A percentile compares a stretch with the other conserved stretches of the same genome.
Evolutionary conservation across 2,329 filamentous ascomycete genomes (phyloP).

Genomic region (Samsoniella hepiali): DNA sequence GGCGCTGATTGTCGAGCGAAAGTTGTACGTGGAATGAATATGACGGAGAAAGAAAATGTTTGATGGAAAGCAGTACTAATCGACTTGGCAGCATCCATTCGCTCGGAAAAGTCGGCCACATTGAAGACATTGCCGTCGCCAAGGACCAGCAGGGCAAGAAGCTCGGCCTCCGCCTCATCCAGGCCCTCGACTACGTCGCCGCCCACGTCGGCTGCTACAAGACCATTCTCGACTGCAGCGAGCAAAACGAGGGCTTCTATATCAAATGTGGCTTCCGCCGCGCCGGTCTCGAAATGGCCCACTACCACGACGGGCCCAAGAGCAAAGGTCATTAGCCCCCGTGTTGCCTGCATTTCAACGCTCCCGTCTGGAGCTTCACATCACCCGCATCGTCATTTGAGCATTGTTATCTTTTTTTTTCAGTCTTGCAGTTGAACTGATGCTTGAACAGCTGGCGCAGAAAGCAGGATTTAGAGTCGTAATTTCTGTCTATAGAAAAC

Average conservation of each 20-base stretch:
- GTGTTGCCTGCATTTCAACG: neutral
- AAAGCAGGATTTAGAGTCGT: conserved; percentile 12
- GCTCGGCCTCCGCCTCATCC: conserved; percentile 85
- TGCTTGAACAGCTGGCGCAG: conserved; percentile 5
- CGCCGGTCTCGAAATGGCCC: conserved; percentile 93
- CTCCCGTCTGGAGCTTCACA: neutral
- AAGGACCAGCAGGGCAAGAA: conserved; percentile 98
- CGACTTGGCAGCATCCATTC: conserved; percentile 62
- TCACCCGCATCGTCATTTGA: neutral
- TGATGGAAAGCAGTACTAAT: conserved; percentile 11
- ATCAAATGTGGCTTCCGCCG: conserved; percentile 94
- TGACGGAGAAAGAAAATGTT: conserved; percentile 18
- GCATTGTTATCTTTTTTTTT: neutral
- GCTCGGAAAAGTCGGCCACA: conserved; percentile 83
- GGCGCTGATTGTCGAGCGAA: conserved; percentile 85
- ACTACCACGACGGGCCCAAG: conserved; percentile 72
- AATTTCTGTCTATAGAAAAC: neutral
- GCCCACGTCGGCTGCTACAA: conserved; percentile 92
- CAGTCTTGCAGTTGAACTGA: conserved; percentile 3
- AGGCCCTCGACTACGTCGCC: conserved; percentile 86
- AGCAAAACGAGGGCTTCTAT: conserved; percentile 96
- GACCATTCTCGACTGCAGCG: conserved; percentile 94
- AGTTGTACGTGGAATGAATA: conserved; percentile 62
- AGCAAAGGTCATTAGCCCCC: conserved; percentile 34
- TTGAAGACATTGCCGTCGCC: conserved; percentile 94